Evolutionary conservation across 768 basidiomycete genomes (phyloP).

Genomic region (Macrolepiota fuliginosa): DNA sequence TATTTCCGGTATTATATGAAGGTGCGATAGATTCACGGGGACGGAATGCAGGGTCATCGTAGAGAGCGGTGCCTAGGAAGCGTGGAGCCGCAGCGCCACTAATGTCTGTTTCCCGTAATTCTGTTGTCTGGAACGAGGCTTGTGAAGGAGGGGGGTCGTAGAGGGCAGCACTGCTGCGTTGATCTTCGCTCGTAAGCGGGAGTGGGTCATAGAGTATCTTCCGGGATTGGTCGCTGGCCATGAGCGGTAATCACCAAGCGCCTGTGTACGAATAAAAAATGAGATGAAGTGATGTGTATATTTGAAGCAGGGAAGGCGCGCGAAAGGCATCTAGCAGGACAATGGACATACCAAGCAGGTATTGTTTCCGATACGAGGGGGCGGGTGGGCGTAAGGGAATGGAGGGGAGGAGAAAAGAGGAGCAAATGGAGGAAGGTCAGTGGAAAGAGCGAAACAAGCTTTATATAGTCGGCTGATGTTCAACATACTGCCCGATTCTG

Average conservation of each 20-base stretch:
- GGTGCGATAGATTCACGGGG: constrained; percentile 58
- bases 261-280: neutral
- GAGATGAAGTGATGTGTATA: neutral
- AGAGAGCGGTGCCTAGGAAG: constrained; percentile 57
- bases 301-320: neutral
- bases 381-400: constrained; percentile 7
- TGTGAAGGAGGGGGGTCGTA: constrained; percentile 52
- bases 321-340: no score
- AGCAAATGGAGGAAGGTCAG: neutral
- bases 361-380: constrained; percentile 5
- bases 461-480: neutral
- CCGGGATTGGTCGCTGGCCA: constrained; percentile 28
- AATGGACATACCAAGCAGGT: constrained; percentile 4
- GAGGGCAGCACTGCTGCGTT: constrained; percentile 30
- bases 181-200: constrained; percentile 50
- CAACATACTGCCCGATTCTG: neutral
- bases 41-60: constrained; percentile 36
- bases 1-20: constrained; percentile 42
- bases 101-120: constrained; percentile 32
- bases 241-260: constrained; percentile 26
- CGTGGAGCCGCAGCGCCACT: constrained; percentile 50
- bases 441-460: neutral
- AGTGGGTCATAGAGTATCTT: constrained; percentile 55
- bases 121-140: constrained; percentile 36
- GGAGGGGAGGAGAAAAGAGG: constrained; percentile 10